These are phyloP conservation scores for Globisporangium uncinulatum DNA, from an alignment of 352 stramenopile genomes.

Conservation along the genomic window DNA sequence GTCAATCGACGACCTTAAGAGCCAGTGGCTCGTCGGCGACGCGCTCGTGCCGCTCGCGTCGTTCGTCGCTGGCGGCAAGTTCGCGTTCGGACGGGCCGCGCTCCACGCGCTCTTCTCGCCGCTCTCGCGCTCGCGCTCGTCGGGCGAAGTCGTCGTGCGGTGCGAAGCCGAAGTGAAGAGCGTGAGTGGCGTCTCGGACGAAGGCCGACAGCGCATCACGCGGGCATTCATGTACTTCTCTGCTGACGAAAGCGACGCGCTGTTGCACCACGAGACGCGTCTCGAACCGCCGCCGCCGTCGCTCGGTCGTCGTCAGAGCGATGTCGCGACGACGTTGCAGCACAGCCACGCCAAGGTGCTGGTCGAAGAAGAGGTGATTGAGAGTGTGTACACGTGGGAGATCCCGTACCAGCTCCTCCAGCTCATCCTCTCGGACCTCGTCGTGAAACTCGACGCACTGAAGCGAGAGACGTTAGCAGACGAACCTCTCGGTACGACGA, in stretches of 20 bases:
- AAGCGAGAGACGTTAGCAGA: constrained; percentile 43
- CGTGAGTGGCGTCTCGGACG: constrained; percentile 27
- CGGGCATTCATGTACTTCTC: constrained; percentile 75
- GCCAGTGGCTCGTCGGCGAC: constrained; percentile 72
- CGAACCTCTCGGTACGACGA: constrained; percentile 19
- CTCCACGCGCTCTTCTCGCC: constrained; percentile 64
- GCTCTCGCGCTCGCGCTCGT: constrained; percentile 50
- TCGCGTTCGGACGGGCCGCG: constrained; percentile 23
- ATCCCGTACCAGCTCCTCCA: constrained; percentile 82
- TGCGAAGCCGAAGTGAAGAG: constrained; percentile 64
- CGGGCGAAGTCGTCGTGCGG: constrained; percentile 70
- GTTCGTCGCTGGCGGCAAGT: constrained; percentile 29
- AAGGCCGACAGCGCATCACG: constrained; percentile 58
- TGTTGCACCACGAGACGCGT: not conserved
- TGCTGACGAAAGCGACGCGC: constrained; percentile 18
- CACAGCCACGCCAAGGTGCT: constrained; percentile 53
- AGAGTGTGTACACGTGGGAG: constrained; percentile 87
- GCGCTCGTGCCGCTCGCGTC: constrained; percentile 42
- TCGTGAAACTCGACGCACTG: constrained; percentile 59
- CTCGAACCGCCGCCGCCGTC: constrained; percentile 2
- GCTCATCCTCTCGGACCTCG: constrained; percentile 65
- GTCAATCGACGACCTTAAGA: constrained; percentile 52
- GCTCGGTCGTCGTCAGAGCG: constrained; percentile 31
- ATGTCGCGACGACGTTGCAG: constrained; percentile 31
- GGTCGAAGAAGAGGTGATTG: constrained; percentile 81